These are phyloP conservation scores for Monilinia vaccinii-corymbosi DNA, from an alignment of 2,329 filamentous ascomycete genomes.

Conservation along the genomic window DNA sequence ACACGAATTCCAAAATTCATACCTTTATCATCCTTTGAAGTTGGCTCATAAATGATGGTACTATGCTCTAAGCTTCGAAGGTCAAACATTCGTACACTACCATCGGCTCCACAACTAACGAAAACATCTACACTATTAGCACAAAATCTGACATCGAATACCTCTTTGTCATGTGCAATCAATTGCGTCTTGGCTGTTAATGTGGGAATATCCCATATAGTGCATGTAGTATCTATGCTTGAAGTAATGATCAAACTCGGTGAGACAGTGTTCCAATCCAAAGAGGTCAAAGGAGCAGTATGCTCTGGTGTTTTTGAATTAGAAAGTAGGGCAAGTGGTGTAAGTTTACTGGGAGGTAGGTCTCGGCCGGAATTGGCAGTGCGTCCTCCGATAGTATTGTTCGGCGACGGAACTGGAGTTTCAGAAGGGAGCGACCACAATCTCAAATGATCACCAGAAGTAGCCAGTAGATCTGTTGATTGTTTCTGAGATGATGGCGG, in stretches of 20 bases:
- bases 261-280: conserved; percentile 97
- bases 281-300: conserved; percentile 87
- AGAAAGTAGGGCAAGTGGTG: conserved; percentile 82
- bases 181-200: conserved; percentile 96
- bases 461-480: conserved; percentile 87
- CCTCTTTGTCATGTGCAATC: conserved; percentile 97
- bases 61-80: conserved; percentile 92
- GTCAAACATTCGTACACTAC: conserved; percentile 98
- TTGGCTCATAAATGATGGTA: conserved; percentile 98
- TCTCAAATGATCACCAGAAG: conserved; percentile 86
- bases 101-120: conserved; percentile 93
- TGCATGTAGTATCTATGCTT: conserved; percentile 97
- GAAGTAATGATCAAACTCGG: conserved; percentile 97
- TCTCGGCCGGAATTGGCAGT: conserved; percentile 50
- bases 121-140: conserved; percentile 98
- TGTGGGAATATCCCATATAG: conserved; percentile 98
- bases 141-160: conserved; percentile 97
- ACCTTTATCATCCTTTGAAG: conserved; percentile 73
- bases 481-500: conserved; percentile 91
- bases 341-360: conserved; percentile 66
- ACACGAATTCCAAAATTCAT: conserved; percentile 22
- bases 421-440: conserved; percentile 84
- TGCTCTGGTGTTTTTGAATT: conserved; percentile 99
- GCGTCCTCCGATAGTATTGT: conserved; percentile 57
- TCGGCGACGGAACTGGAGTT: conserved; percentile 41